phyloP scores from a whole-genome alignment of 2,329 filamentous ascomycete genomes.

The Madurella mycetomatis region DNA sequence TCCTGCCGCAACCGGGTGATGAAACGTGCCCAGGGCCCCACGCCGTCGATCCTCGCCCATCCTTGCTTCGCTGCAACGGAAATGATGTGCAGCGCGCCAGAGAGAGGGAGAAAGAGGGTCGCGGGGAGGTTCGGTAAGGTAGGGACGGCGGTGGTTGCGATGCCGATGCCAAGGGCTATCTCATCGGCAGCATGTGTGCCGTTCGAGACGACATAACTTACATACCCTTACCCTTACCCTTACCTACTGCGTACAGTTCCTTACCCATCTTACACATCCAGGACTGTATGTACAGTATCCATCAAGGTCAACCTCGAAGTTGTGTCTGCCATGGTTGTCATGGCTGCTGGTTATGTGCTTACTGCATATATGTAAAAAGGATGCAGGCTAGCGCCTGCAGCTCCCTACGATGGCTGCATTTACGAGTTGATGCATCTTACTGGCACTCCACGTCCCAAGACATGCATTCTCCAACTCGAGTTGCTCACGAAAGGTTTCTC shows the following conservation, averaged over 20 bases:
- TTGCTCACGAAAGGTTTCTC: constrained; percentile 4
- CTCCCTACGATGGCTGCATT: not conserved
- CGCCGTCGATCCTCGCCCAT: constrained; percentile 11
- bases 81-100: constrained; percentile 23
- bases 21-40: constrained; percentile 1
- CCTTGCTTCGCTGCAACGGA: constrained; percentile 18
- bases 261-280: too few relatives aligned
- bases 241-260: too few relatives aligned
- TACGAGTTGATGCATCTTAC: constrained; percentile 14
- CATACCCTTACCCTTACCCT: too few relatives aligned
- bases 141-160: too few relatives aligned
- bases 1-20: not conserved
- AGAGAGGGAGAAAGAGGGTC: not conserved
- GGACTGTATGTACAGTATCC: too few relatives aligned
- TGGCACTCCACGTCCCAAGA: not conserved
- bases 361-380: not conserved
- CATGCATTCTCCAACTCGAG: constrained; percentile 3
- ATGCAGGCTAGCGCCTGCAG: not conserved
- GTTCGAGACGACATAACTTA: too few relatives aligned
- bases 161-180: not conserved
- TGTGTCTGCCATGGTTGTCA: not conserved
- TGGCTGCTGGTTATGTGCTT: not conserved
- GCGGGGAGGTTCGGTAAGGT: not conserved
- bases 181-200: not conserved
- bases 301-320: too few relatives aligned